A percentile compares a stretch with the other conserved stretches of the same genome.
Evolutionary conservation across 2,329 filamentous ascomycete genomes (phyloP).

Genomic region (Aureobasidium sp.): DNA sequence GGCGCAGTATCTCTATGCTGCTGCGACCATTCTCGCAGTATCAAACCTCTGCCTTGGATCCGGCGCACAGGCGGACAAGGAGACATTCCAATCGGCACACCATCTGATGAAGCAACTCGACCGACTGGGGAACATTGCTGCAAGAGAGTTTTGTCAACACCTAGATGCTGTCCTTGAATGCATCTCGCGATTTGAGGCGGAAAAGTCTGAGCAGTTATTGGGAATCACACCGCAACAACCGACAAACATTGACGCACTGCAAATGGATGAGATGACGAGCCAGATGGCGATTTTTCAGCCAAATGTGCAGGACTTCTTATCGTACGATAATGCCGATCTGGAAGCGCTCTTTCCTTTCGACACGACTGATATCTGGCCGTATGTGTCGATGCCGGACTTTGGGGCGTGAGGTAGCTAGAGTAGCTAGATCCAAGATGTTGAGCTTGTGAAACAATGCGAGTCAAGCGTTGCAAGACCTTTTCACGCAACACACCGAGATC

Average conservation of each 20-base stretch:
- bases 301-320: slow-evolving; percentile 9
- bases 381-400: slow-evolving; percentile 4
- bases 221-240: background rate
- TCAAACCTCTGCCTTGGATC: slow-evolving; percentile 31
- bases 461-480: no score
- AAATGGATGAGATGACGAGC: slow-evolving; percentile 2
- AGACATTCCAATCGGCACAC: slow-evolving; percentile 32
- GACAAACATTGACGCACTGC: background rate
- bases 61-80: slow-evolving; percentile 27
- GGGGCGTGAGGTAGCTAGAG: background rate
- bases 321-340: background rate
- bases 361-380: slow-evolving; percentile 1
- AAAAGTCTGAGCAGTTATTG: background rate
- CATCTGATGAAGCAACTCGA: slow-evolving; percentile 33
- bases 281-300: slow-evolving; percentile 9
- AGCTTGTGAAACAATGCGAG: background rate
- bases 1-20: slow-evolving; percentile 40
- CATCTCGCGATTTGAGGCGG: background rate
- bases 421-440: background rate
- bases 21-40: slow-evolving; percentile 36
- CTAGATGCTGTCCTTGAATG: slow-evolving; percentile 24
- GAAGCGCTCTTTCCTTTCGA: background rate
- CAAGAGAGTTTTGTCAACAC: slow-evolving; percentile 34
- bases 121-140: slow-evolving; percentile 33
- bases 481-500: background rate